Conservation (phyloP, 257 asterid genomes). For the Asclepias syriaca region DNA sequence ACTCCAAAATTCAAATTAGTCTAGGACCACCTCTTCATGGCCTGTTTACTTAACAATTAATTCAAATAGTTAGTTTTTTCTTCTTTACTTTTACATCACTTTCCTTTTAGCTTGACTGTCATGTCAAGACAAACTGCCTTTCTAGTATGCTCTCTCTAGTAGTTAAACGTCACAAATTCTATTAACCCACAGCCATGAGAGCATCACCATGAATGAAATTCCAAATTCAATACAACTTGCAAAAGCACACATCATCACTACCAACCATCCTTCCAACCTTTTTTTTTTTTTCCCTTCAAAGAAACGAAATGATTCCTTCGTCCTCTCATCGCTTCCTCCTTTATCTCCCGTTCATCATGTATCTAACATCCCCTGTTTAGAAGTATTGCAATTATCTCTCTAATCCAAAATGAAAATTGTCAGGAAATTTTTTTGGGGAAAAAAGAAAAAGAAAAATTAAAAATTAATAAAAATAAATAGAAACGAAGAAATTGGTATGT, state of each 20-base stretch:
- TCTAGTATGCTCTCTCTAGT: not conserved
- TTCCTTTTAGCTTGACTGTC: not conserved
- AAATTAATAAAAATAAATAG: not conserved
- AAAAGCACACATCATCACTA: not conserved
- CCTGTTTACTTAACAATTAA: not conserved
- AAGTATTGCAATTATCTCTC: not conserved
- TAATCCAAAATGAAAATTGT: not conserved
- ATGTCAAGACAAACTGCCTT: not conserved
- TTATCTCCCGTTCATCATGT: not conserved
- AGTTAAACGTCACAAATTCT: not conserved
- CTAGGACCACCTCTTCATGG: constrained; percentile 1
- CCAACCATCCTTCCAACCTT: not conserved
- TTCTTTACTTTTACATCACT: not conserved
- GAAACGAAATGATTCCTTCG: not conserved
- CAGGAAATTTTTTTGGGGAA: not conserved
- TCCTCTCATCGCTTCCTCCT: not conserved
- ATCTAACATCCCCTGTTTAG: not conserved
- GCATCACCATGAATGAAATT: not conserved
- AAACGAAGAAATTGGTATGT: not conserved
- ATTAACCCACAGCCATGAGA: not conserved
- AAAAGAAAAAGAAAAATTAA: no score
- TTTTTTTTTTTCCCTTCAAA: not conserved
- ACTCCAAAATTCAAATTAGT: not conserved
- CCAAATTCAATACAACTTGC: not conserved
- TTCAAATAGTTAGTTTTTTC: not conserved